These are phyloP conservation scores for Maudiozyma humilis DNA, from an alignment of 1,139 yeast genomes.

Conservation along the genomic window DNA sequence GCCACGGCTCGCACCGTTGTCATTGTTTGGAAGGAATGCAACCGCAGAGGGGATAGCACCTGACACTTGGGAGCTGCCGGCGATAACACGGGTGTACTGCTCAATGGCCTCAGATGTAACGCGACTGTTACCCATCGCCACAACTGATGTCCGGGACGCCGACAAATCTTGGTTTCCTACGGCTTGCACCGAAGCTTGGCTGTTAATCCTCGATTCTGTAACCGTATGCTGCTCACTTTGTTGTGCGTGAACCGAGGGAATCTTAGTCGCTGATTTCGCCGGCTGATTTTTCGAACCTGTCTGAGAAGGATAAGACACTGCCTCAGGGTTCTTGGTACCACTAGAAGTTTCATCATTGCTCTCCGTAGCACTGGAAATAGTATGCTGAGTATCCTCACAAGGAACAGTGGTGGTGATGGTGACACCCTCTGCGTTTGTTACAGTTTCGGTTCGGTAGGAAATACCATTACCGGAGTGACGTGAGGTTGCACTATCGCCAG, in stretches of 20 bases:
- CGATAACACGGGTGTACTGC: neutral
- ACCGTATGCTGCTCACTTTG: too few relatives aligned
- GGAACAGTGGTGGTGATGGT: neutral
- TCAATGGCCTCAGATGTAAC: neutral
- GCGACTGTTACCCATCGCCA: neutral
- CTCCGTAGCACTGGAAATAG: neutral
- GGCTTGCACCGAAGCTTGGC: neutral
- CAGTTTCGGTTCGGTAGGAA: neutral
- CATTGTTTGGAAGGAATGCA: neutral
- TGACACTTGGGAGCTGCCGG: neutral
- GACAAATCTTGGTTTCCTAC: neutral
- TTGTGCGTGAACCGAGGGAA: neutral
- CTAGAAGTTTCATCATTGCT: neutral
- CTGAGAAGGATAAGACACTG: too few relatives aligned
- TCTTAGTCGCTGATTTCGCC: neutral
- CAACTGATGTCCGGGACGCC: neutral
- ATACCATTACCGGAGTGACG: neutral
- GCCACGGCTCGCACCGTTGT: neutral
- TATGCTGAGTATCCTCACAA: neutral
- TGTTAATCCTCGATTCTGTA: neutral
- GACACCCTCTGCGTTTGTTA: neutral
- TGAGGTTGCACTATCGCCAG: neutral
- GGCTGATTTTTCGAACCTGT: too few relatives aligned
- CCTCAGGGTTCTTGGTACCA: neutral
- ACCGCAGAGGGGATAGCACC: neutral